Percentiles rank a stretch among this genome's conserved stretches.
phyloP scores from a whole-genome alignment of 2,329 filamentous ascomycete genomes.

The Neopestalotiopsis sp. region DNA sequence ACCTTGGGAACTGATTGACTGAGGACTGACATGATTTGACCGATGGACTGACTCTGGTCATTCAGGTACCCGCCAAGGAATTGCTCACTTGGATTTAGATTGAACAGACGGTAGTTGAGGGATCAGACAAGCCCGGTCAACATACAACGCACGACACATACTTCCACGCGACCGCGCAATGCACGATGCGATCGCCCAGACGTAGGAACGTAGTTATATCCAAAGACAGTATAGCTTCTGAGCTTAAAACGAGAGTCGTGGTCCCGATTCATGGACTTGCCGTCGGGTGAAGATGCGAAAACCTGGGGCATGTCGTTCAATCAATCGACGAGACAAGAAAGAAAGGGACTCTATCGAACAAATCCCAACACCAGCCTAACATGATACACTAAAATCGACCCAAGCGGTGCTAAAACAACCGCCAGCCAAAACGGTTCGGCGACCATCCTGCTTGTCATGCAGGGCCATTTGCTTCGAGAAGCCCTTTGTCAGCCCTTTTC shows the following conservation, averaged over 20 bases:
- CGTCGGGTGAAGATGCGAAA: not conserved
- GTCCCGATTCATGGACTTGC: slow-evolving; percentile 2
- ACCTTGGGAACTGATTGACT: no score
- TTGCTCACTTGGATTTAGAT: no score
- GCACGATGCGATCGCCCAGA: not conserved
- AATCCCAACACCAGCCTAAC: not conserved
- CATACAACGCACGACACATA: not conserved
- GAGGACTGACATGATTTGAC: not conserved
- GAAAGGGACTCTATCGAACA: no score
- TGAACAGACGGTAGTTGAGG: not conserved
- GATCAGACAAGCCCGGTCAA: not conserved
- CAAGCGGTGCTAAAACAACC: not conserved
- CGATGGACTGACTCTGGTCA: not conserved
- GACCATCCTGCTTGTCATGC: slow-evolving; percentile 1
- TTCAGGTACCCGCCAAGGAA: no score
- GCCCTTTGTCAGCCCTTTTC: slow-evolving; percentile 8
- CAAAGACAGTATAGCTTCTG: slow-evolving; percentile 12
- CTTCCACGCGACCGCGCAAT: not conserved
- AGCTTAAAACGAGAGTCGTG: not conserved
- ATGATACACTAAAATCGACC: not conserved
- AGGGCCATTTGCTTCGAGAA: slow-evolving; percentile 10
- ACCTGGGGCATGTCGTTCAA: slow-evolving; percentile 1
- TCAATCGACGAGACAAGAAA: not conserved
- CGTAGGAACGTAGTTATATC: slow-evolving; percentile 5
- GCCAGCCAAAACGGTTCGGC: not conserved